phyloP scores from a whole-genome alignment of 768 basidiomycete genomes.

The Serendipita sp. region DNA sequence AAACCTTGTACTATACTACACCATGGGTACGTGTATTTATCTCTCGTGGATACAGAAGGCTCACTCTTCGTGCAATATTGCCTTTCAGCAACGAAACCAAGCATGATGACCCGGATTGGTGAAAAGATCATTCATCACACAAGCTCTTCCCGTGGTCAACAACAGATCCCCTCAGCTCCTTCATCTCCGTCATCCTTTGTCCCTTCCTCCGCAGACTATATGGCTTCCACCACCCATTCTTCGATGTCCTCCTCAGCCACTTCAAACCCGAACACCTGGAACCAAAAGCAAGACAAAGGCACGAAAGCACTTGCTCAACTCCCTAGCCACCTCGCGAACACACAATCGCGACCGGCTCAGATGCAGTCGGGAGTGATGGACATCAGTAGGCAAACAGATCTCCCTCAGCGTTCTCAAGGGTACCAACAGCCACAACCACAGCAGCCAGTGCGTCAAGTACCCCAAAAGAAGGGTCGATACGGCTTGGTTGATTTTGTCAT shows the following conservation, averaged over 20 bases:
- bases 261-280: neutral
- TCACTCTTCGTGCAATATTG: neutral
- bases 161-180: neutral
- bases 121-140: neutral
- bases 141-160: neutral
- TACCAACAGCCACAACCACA: neutral
- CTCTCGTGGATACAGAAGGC: neutral
- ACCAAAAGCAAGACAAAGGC: neutral
- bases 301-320: neutral
- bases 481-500: conserved; percentile 62
- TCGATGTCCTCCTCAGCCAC: neutral
- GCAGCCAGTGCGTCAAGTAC: neutral
- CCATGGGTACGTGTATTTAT: neutral
- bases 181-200: neutral
- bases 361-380: neutral
- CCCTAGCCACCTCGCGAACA: neutral
- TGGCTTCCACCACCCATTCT: neutral
- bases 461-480: conserved; percentile 32
- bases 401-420: neutral
- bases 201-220: neutral
- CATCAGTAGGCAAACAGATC: neutral
- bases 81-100: neutral
- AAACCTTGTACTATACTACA: neutral
- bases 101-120: neutral
- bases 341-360: neutral